Evolutionary conservation across 495 filamentous ascomycete genomes (phyloP).

Genomic region (Daldinia caldariorum): DNA sequence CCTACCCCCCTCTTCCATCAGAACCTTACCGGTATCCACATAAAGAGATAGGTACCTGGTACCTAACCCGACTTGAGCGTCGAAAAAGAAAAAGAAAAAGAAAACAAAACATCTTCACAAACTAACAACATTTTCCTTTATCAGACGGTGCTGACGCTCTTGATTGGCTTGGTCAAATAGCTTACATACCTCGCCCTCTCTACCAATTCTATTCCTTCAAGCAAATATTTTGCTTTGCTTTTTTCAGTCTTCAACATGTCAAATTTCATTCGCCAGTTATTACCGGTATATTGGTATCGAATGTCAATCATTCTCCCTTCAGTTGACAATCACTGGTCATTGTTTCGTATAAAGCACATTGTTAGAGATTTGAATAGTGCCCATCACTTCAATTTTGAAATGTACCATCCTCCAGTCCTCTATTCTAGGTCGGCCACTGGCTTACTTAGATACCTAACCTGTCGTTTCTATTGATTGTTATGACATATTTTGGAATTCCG

Average conservation of each 20-base stretch:
- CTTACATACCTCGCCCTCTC: too few relatives aligned
- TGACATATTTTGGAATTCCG: not conserved
- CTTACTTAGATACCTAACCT: not conserved
- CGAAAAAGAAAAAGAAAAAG: too few relatives aligned
- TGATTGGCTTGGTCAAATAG: not conserved
- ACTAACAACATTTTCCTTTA: not conserved
- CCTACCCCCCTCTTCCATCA: too few relatives aligned
- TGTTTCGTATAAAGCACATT: not conserved
- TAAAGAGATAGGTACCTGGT: too few relatives aligned
- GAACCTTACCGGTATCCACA: too few relatives aligned
- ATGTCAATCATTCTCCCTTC: constrained; percentile 19
- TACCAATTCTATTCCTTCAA: constrained; percentile 12
- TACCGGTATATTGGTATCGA: constrained; percentile 19
- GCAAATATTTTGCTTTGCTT: constrained; percentile 13
- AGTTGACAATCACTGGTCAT: not conserved
- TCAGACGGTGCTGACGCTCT: constrained; percentile 19
- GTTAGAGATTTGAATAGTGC: not conserved
- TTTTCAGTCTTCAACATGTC: constrained; percentile 21
- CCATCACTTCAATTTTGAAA: not conserved
- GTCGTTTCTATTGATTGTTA: not conserved
- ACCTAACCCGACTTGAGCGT: too few relatives aligned
- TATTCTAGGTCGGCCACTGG: not conserved
- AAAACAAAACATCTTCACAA: not conserved
- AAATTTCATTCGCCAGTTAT: constrained; percentile 16
- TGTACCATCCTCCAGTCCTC: not conserved